Percentiles rank a stretch among this genome's conserved stretches.
phyloP scores from a whole-genome alignment of 1,284 basidiomycete species.

The Melanopsichium pennsylvanicum region DNA sequence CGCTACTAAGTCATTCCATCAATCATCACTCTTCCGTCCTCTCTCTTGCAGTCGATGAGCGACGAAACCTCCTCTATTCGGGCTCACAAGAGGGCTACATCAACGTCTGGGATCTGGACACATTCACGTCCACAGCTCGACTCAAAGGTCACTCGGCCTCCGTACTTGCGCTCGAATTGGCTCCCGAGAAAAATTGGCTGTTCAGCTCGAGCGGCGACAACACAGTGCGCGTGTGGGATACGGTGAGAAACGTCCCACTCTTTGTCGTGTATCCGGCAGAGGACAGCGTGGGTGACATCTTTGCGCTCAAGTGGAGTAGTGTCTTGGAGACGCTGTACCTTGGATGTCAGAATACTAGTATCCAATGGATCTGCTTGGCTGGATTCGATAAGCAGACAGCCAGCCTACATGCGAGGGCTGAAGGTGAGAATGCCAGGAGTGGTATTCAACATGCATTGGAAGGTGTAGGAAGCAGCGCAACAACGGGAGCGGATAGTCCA shows the following conservation, averaged over 20 bases:
- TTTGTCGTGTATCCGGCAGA: slow-evolving; percentile 84
- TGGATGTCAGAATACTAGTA: slow-evolving; percentile 81
- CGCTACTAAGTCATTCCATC: slow-evolving; percentile 48
- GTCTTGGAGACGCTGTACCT: slow-evolving; percentile 79
- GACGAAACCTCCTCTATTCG: slow-evolving; percentile 42
- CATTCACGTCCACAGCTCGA: slow-evolving; percentile 37
- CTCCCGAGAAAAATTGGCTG: slow-evolving; percentile 69
- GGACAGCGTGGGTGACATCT: slow-evolving; percentile 88
- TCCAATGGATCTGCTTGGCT: slow-evolving; percentile 51
- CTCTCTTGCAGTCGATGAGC: slow-evolving; percentile 54
- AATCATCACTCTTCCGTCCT: slow-evolving; percentile 51
- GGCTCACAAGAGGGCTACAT: slow-evolving; percentile 53
- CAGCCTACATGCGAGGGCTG: neutral
- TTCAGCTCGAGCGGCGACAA: slow-evolving; percentile 59
- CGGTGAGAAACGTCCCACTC: slow-evolving; percentile 74
- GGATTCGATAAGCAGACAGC: slow-evolving; percentile 14
- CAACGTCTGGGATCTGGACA: slow-evolving; percentile 53
- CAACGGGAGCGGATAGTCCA: slow-evolving; percentile 26
- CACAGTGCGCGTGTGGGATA: slow-evolving; percentile 79
- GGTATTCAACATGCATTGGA: neutral
- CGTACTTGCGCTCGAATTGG: slow-evolving; percentile 82
- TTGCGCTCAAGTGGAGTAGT: slow-evolving; percentile 79
- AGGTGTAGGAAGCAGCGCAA: neutral
- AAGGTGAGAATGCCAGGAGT: no score
- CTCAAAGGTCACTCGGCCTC: slow-evolving; percentile 79